These are phyloP conservation scores for Talaromyces sp. DNA, from an alignment of 2,329 filamentous ascomycete species.

Conservation along the genomic window DNA sequence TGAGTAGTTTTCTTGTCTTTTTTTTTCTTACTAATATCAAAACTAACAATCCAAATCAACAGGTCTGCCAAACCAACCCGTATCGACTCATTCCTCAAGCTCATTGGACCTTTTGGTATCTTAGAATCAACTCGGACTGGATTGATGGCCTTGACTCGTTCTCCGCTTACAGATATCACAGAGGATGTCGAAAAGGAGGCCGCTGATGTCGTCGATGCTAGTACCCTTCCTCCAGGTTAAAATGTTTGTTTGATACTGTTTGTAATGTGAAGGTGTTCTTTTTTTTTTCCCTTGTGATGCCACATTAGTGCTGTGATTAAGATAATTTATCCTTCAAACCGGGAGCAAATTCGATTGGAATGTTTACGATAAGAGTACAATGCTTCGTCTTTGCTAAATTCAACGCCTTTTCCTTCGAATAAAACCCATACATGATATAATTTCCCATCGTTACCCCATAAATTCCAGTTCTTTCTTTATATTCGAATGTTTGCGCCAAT, in stretches of 20 bases:
- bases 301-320: not conserved
- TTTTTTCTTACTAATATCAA: not conserved
- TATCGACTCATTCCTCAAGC: constrained; percentile 97
- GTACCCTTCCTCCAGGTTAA: constrained; percentile 87
- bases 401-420: not conserved
- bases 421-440: not conserved
- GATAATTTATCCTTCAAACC: not conserved
- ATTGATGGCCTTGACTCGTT: constrained; percentile 92
- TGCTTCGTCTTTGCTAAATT: not conserved
- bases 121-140: constrained; percentile 93
- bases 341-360: not conserved
- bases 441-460: not conserved
- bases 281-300: not conserved
- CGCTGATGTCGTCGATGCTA: constrained; percentile 90
- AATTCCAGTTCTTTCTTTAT: not conserved
- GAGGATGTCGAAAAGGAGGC: constrained; percentile 81
- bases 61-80: constrained; percentile 87
- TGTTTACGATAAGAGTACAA: not conserved
- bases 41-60: constrained; percentile 10
- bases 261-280: not conserved
- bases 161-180: constrained; percentile 71
- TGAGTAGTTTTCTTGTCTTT: constrained; percentile 48
- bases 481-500: constrained; percentile 61
- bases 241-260: not conserved
- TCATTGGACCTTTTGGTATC: constrained; percentile 90